Base-by-base conservation (phyloP, 768 basidiomycete genomes). In the Pisolithus sp. region DNA sequence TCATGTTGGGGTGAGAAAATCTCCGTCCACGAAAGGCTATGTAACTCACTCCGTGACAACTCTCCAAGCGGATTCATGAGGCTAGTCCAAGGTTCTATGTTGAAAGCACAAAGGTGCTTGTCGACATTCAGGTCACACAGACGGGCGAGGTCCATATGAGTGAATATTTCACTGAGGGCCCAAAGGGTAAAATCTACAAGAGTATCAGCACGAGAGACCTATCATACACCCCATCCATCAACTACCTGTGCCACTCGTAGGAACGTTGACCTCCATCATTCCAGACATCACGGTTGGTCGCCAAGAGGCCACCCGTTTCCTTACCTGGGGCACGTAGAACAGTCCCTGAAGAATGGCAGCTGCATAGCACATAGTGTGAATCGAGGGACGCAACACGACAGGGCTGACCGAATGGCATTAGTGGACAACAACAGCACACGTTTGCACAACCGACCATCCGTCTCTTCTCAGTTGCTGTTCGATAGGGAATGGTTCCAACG, bases 311-410 rank as follows among this genome's bases (percentile, higher is more conserved):
- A 75, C 62, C 4, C 65, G 66, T 43, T 68, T 58, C 23, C 84
- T 75, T 41, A 89, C 76, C 74, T 89, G 87, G 2, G 88, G 88
- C 5, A 90, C 74, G 53, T 77, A 79, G 61, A 78, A 87, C 4
- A 90, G 59, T 0, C 78, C 80, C 30, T 62, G 56, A 54, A 69
- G 51, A 48, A 88, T 75, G 60, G 87, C 67, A 1, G 82, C 78
- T 21, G 83, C 82, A 54, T 86, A 83, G 2, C 76, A 75, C 24
- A 79, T 67, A 1, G 71, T 68, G 1, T 79, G 66, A 20, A 64
- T 58, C 18, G 79, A 76, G 1, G 85, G 77, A 21, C 87, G 84
- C 20, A 89, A 58, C 7, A 83, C 83, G 30, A 89, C 76, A 12
- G 88, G 88, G n/a, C 87, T 90, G 49, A 15, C 4, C 18, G 13